These are phyloP conservation scores for Spizellomyces punctatus DNA, from an alignment of 192 early-diverging fungal genomes.

Conservation along the genomic window DNA sequence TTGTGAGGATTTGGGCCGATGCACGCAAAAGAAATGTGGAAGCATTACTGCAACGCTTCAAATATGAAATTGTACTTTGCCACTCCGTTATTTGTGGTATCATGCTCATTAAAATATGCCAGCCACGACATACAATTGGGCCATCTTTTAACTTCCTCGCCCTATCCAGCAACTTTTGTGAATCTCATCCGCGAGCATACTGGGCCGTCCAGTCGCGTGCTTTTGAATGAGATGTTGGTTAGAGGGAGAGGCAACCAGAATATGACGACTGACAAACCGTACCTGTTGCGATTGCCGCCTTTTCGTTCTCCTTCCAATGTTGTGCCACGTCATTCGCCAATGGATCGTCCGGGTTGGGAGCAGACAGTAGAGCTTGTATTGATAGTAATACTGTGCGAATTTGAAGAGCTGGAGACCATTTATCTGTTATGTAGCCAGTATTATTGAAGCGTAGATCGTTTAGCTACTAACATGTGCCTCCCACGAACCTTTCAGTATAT, in stretches of 20 bases:
- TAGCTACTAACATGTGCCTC: neutral
- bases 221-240: neutral
- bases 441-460: neutral
- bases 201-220: constrained; percentile 36
- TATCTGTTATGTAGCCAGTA: constrained; percentile 61
- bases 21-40: too few species aligned
- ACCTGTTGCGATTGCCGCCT: constrained; percentile 84
- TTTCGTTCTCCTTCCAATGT: constrained; percentile 98
- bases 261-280: neutral
- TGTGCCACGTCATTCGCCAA: constrained; percentile 98
- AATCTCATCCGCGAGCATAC: constrained; percentile 16
- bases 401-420: constrained; percentile 98
- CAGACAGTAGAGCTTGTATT: constrained; percentile 93
- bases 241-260: neutral
- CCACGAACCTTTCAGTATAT: constrained; percentile 88
- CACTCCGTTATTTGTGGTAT: too few species aligned
- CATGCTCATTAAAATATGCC: too few species aligned
- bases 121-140: too few species aligned
- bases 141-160: too few species aligned
- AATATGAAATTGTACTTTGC: too few species aligned
- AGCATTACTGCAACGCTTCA: too few species aligned
- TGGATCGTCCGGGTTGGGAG: constrained; percentile 98
- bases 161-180: too few species aligned
- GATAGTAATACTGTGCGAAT: constrained; percentile 98
- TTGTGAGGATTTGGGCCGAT: too few species aligned